Evolutionary conservation across 2,329 filamentous ascomycete genomes (phyloP).

Genomic region (Nigrograna mackinnonii): DNA sequence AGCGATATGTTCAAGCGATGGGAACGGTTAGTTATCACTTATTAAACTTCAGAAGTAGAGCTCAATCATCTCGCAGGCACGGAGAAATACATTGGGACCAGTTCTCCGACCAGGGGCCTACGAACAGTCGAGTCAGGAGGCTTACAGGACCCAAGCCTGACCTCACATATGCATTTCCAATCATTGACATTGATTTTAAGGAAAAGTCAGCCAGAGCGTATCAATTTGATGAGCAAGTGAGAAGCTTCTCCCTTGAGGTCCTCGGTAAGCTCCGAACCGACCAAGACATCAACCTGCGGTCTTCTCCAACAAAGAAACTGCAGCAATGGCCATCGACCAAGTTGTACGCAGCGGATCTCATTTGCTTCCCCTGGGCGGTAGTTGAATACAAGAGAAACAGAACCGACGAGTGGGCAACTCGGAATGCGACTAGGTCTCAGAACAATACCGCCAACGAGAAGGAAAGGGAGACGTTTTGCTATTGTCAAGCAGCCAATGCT

Average conservation of each 20-base stretch:
- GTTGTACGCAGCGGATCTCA: constrained; percentile 6
- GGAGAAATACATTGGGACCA: constrained; percentile 5
- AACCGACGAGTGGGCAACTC: constrained; percentile 3
- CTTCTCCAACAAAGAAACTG: constrained; percentile 8
- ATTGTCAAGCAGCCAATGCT: constrained; percentile 20
- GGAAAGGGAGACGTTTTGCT: constrained; percentile 8
- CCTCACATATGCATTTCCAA: constrained; percentile 15
- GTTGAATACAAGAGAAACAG: constrained; percentile 11
- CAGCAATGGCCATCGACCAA: constrained; percentile 1
- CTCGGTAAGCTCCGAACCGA: constrained; percentile 7
- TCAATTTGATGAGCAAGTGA: constrained; percentile 3
- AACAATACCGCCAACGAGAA: too few relatives aligned
- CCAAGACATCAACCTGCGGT: constrained; percentile 1
- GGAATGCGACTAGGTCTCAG: background rate
- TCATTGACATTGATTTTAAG: constrained; percentile 5
- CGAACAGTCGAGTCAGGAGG: background rate
- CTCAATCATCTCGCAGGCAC: constrained; percentile 1
- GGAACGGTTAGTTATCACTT: constrained; percentile 2
- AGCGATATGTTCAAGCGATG: constrained; percentile 1
- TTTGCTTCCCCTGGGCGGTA: constrained; percentile 19
- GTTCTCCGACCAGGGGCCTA: background rate
- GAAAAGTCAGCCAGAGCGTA: background rate
- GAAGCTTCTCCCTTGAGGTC: constrained; percentile 9
- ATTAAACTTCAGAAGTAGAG: background rate
- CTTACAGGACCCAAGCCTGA: constrained; percentile 13